Percentiles rank a stretch among this genome's conserved stretches.
phyloP scores from a whole-genome alignment of 345 rosid genomes.

The Brassica nigra region DNA sequence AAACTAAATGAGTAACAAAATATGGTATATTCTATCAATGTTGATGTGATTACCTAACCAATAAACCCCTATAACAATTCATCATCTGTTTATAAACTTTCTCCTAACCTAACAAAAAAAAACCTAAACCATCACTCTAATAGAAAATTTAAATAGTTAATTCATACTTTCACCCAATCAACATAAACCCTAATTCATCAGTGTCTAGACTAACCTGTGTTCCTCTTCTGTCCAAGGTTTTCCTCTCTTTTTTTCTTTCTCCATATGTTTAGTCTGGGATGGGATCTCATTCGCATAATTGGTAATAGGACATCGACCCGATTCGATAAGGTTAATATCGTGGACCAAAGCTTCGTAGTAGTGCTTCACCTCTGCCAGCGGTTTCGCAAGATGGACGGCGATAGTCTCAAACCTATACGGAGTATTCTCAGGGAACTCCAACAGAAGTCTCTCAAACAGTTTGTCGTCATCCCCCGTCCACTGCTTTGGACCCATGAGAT shows the following conservation, averaged over 20 bases:
- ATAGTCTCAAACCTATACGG: constrained; percentile 52
- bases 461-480: constrained; percentile 40
- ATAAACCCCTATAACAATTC: neutral
- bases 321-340: constrained; percentile 59
- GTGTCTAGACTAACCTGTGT: neutral
- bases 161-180: neutral
- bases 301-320: constrained; percentile 50
- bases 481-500: neutral
- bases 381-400: constrained; percentile 43
- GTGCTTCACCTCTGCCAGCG: constrained; percentile 41
- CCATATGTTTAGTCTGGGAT: neutral
- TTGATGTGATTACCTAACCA: neutral
- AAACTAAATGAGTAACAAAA: neutral
- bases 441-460: constrained; percentile 51
- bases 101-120: neutral
- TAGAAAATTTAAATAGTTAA: neutral
- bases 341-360: constrained; percentile 51
- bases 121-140: neutral
- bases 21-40: neutral
- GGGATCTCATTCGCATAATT: constrained; percentile 42
- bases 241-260: constrained; percentile 56
- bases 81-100: neutral
- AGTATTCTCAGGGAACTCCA: constrained; percentile 40
- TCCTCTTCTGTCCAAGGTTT: constrained; percentile 37
- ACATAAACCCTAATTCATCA: neutral